phyloP scores from a whole-genome alignment of 2,329 filamentous ascomycete species.

The Claviceps sp. region DNA sequence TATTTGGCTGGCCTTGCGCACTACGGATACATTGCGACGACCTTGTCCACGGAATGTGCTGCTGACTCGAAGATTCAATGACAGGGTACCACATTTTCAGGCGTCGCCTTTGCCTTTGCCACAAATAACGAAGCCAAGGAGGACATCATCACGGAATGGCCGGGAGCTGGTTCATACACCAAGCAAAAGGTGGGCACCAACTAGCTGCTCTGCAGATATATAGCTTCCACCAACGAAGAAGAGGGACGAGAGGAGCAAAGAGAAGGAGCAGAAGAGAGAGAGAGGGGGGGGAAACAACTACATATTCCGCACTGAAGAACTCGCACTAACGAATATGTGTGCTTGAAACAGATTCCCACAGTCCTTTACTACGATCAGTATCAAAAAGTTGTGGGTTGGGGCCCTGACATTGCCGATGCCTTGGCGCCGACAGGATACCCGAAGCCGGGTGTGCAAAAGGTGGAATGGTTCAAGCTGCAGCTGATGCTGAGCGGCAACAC shows the following conservation, averaged over 20 bases:
- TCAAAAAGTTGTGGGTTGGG: conserved; percentile 99
- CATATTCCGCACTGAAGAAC: neutral
- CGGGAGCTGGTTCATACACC: conserved; percentile 89
- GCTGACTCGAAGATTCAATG: conserved; percentile 5
- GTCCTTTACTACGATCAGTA: conserved; percentile 99
- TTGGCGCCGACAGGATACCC: conserved; percentile 94
- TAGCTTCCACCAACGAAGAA: neutral
- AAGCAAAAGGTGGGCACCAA: conserved; percentile 74
- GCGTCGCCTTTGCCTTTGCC: conserved; percentile 91
- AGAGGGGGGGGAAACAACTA: no score
- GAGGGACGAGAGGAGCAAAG: neutral
- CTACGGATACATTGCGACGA: neutral
- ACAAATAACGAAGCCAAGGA: conserved; percentile 97
- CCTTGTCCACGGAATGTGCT: neutral
- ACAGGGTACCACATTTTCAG: conserved; percentile 93
- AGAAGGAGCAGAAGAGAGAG: neutral
- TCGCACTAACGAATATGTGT: neutral
- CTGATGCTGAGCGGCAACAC: conserved; percentile 98
- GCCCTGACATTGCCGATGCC: conserved; percentile 93
- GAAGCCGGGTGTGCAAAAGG: conserved; percentile 94
- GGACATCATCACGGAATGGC: conserved; percentile 99
- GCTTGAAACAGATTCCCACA: conserved; percentile 64
- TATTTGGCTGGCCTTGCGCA: neutral
- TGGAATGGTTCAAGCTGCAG: conserved; percentile 99
- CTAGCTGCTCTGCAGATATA: neutral